A percentile compares a stretch with the other conserved stretches of the same genome.
phyloP scores from a whole-genome alignment of 2,329 filamentous ascomycete genomes.

The Cladosporium sp. region DNA sequence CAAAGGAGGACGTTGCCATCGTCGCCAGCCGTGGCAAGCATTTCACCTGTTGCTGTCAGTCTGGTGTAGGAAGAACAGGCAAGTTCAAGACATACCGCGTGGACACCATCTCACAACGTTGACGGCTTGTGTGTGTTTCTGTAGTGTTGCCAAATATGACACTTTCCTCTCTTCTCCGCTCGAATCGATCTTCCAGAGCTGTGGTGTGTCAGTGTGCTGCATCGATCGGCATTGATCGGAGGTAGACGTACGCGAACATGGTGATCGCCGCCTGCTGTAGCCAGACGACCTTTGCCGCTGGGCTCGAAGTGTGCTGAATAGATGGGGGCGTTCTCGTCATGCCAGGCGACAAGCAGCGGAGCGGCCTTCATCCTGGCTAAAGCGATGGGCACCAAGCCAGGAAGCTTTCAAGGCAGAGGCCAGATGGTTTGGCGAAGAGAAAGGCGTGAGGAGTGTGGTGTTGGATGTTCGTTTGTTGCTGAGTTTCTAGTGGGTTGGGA shows the following conservation, averaged over 20 bases:
- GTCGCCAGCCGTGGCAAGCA: constrained; percentile 90
- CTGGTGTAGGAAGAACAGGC: background rate
- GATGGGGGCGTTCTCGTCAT: constrained; percentile 92
- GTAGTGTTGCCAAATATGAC: constrained; percentile 83
- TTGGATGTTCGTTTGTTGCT: no score
- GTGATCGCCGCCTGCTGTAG: constrained; percentile 92
- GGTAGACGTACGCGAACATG: constrained; percentile 69
- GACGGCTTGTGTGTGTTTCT: constrained; percentile 93
- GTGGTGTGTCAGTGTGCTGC: constrained; percentile 17
- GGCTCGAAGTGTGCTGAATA: constrained; percentile 98
- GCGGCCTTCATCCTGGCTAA: constrained; percentile 75
- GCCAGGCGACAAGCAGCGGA: constrained; percentile 96
- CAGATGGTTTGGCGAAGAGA: no score
- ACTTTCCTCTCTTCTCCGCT: constrained; percentile 83
- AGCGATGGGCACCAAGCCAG: background rate
- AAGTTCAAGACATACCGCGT: constrained; percentile 58
- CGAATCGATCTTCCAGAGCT: constrained; percentile 88
- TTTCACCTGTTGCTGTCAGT: constrained; percentile 60
- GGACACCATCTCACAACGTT: constrained; percentile 97
- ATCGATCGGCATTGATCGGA: background rate
- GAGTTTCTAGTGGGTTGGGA: no score
- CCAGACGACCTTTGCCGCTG: constrained; percentile 81
- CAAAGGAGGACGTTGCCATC: constrained; percentile 96
- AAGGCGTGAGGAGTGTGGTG: no score
- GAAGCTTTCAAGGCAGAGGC: background rate